These are phyloP conservation scores for Sporothrix protearum DNA, from an alignment of 2,329 filamentous ascomycete genomes.

Conservation along the genomic window DNA sequence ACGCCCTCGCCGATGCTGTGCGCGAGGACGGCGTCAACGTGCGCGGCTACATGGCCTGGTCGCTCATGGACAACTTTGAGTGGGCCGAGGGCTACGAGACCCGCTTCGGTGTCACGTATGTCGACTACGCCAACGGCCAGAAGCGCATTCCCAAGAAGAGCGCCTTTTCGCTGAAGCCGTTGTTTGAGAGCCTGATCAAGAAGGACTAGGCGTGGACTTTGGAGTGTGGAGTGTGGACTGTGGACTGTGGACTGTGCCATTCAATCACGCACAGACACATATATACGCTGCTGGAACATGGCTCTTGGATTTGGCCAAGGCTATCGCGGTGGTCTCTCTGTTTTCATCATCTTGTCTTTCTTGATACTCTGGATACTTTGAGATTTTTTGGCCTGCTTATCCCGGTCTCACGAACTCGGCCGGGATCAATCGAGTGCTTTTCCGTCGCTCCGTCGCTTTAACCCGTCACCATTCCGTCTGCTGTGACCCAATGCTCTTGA, in stretches of 20 bases:
- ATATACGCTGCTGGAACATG: neutral
- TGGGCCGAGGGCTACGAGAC: constrained; percentile 92
- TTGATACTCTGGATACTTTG: constrained; percentile 12
- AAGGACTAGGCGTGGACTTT: constrained; percentile 44
- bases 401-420: constrained; percentile 1
- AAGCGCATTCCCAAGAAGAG: constrained; percentile 82
- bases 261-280: neutral
- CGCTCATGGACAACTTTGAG: constrained; percentile 85
- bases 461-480: neutral
- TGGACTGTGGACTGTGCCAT: neutral
- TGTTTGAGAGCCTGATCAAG: constrained; percentile 69
- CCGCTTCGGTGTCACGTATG: constrained; percentile 77
- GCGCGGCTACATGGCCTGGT: constrained; percentile 80
- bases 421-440: constrained; percentile 1
- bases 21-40: constrained; percentile 72
- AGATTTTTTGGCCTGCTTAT: neutral
- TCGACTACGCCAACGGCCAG: constrained; percentile 77
- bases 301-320: constrained; percentile 15
- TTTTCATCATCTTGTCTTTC: neutral
- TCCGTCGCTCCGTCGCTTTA: neutral
- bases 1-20: constrained; percentile 70
- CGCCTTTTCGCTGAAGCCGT: constrained; percentile 63
- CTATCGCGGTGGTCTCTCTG: neutral
- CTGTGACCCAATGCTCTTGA: neutral
- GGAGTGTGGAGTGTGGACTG: neutral